A percentile compares a stretch with the other conserved stretches of the same genome.
phyloP scores from a whole-genome alignment of 768 basidiomycete genomes.

The Mycena belliarum region DNA sequence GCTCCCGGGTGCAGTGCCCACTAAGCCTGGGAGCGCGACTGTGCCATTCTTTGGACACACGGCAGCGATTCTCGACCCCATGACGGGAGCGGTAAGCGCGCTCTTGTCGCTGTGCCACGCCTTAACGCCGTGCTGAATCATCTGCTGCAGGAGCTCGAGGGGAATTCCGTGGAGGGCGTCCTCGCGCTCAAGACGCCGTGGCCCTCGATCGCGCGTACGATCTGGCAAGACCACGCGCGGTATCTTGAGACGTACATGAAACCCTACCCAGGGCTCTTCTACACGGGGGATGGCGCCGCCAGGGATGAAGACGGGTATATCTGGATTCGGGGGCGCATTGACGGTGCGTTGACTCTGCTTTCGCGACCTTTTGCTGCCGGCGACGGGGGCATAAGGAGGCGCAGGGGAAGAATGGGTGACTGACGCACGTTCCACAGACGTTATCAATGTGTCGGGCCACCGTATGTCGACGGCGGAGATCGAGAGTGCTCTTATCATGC shows the following conservation, averaged over 20 bases:
- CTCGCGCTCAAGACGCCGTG: constrained; percentile 85
- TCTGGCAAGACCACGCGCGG: constrained; percentile 90
- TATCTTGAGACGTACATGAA: constrained; percentile 57
- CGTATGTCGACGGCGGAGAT: constrained; percentile 97
- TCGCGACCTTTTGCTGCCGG: background rate
- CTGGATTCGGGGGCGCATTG: constrained; percentile 98
- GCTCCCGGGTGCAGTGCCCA: constrained; percentile 93
- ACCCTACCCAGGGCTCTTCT: constrained; percentile 90
- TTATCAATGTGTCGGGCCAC: constrained; percentile 98
- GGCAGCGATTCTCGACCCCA: constrained; percentile 83
- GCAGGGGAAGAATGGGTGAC: background rate
- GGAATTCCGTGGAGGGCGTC: constrained; percentile 88
- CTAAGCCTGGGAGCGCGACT: constrained; percentile 95
- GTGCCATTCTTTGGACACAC: constrained; percentile 98
- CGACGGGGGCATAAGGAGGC: no score
- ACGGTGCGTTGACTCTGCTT: constrained; percentile 55
- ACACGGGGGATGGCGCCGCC: constrained; percentile 96
- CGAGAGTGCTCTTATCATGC: constrained; percentile 92
- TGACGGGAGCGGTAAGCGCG: constrained; percentile 60
- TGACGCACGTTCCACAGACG: constrained; percentile 53
- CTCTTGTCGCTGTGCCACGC: background rate
- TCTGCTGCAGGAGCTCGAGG: constrained; percentile 55
- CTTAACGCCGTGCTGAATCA: no score
- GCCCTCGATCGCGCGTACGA: constrained; percentile 93
- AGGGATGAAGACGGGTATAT: constrained; percentile 95